These are phyloP conservation scores for Epichloe typhina DNA, from an alignment of 2,329 filamentous ascomycete species.

Conservation along the genomic window DNA sequence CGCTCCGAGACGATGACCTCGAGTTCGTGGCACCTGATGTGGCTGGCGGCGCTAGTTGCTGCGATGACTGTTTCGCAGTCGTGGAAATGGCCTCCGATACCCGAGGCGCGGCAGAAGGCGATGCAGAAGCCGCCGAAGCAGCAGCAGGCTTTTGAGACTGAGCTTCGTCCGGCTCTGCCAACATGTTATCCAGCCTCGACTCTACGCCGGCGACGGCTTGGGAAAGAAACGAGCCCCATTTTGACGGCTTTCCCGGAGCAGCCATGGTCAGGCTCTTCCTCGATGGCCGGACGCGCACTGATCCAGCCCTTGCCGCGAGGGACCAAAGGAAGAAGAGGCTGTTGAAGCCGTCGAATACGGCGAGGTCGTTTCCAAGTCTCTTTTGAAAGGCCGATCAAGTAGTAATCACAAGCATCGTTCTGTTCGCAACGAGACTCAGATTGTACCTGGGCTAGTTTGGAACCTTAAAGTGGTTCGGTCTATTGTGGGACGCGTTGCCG, in stretches of 20 bases:
- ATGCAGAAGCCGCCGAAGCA: slow-evolving; percentile 1
- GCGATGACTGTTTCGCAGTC: slow-evolving; percentile 10
- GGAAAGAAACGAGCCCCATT: slow-evolving; percentile 72
- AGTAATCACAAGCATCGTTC: no score
- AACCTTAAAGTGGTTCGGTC: no score
- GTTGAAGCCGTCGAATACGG: no score
- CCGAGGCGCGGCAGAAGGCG: not conserved
- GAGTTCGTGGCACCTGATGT: slow-evolving; percentile 30
- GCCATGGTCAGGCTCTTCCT: slow-evolving; percentile 26
- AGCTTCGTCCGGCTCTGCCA: slow-evolving; percentile 58
- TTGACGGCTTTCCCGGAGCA: slow-evolving; percentile 32
- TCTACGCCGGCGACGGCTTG: slow-evolving; percentile 91
- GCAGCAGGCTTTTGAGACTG: slow-evolving; percentile 15
- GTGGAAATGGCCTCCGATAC: not conserved
- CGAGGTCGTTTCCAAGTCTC: no score
- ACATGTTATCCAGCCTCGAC: slow-evolving; percentile 79
- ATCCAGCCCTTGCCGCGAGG: not conserved
- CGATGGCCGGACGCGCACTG: slow-evolving; percentile 1
- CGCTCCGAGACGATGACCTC: slow-evolving; percentile 48
- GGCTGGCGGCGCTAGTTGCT: slow-evolving; percentile 15
- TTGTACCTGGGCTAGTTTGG: no score
- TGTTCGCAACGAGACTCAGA: no score
- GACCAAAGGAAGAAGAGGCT: not conserved
- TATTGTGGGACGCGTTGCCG: no score
- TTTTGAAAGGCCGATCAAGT: no score